A percentile compares a stretch with the other conserved stretches of the same genome.
phyloP scores from a whole-genome alignment of 495 filamentous ascomycete species.

The Penicillium silybi region DNA sequence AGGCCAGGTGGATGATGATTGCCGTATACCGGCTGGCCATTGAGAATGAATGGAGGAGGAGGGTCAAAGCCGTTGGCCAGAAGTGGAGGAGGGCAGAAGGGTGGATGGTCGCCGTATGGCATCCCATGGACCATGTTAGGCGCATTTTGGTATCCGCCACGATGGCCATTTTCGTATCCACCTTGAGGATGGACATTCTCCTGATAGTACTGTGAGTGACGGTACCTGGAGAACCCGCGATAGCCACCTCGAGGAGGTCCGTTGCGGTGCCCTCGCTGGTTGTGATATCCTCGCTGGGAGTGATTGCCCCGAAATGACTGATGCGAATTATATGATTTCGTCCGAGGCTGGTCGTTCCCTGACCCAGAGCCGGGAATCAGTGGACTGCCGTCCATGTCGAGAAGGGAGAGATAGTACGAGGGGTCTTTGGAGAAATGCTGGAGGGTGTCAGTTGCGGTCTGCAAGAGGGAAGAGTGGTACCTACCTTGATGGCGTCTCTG shows the following conservation, averaged over 20 bases:
- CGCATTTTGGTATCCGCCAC: background rate
- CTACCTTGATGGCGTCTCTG: slow-evolving; percentile 20
- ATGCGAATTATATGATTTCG: background rate
- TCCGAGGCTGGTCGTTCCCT: background rate
- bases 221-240: background rate
- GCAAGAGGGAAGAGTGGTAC: background rate
- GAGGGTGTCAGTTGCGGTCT: background rate
- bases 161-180: background rate
- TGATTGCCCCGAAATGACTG: background rate
- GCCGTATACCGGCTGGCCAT: background rate
- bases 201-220: background rate
- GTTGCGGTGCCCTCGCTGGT: background rate
- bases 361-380: background rate
- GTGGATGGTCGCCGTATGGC: background rate
- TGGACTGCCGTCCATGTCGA: slow-evolving; percentile 2
- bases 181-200: background rate
- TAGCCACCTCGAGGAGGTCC: background rate
- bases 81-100: background rate
- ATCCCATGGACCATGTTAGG: background rate
- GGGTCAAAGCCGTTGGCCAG: background rate
- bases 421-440: slow-evolving; percentile 15
- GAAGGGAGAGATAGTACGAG: slow-evolving; percentile 7
- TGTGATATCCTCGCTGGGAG: background rate
- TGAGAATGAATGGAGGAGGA: slow-evolving; percentile 1
- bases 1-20: background rate